Evolutionary conservation across 306 rosid species (phyloP), one percentile per base, ranked within the genome.

Genomic region (Cucumis cinereus): DNA sequence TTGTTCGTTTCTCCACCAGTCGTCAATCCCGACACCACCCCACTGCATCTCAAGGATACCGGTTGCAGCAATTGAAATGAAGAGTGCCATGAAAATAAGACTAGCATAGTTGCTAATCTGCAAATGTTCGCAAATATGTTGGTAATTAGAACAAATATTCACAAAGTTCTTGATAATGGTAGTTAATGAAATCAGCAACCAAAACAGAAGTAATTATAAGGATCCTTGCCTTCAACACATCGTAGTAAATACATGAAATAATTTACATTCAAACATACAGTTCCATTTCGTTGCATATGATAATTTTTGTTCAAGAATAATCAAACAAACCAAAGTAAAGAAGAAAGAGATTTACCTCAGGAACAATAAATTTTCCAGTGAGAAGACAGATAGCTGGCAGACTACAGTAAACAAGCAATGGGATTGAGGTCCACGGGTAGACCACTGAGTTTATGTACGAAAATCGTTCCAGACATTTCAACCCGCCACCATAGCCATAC

Each of bases 1-100:
- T 80, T 94, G 99, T 83, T 94, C 99, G 50, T 94, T 94, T 77
- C 97, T 90, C 99, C 97, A 94, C 99, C 97, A 94, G 77, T 94
- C 97, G 14, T 94, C 97, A 10, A 94, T 92, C 38, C 88, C 84
- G 3, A 94, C 96, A 49, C 93, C 93, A 6, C 99, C 99, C 99
- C 97, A 94, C 50, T 88, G 97, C 97, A 94, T 94, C 92, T 94
- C 97, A 3, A 91, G 95, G 79, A 94, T 87, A 76, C 99, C 85
- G 3, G 97, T 94, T 23, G 92, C 95, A 19, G 96, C 97, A 14
- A 94, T 94, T 28, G 96, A 94, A 71, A 92, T 79, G 89, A 94
- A 94, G 86, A 94, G 95, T 35, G 86, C 93, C 82, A 94, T 94
- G 85, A 94, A 94, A 73, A 94, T 79, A 35, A 94, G 45, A 84